phyloP scores from a whole-genome alignment of 1,284 basidiomycete species.

The Cutaneotrichosporon dermatis region DNA sequence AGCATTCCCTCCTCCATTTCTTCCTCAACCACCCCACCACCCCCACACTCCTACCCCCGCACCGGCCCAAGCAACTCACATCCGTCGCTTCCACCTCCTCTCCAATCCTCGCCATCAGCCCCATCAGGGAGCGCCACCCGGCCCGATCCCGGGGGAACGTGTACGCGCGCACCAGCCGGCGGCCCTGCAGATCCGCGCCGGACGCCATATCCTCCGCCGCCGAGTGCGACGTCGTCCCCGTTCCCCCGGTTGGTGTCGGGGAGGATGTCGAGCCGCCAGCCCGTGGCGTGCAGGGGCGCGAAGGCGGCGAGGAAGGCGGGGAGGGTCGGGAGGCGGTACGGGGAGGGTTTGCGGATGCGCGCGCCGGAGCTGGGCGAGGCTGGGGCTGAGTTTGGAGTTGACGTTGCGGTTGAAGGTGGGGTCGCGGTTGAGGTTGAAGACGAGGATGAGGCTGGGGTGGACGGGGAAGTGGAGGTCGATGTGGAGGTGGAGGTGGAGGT shows the following conservation, averaged over 20 bases:
- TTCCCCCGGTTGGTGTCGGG: neutral
- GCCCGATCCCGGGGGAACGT: constrained; percentile 26
- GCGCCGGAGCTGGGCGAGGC: neutral
- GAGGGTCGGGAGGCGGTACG: constrained; percentile 35
- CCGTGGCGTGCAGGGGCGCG: constrained; percentile 33
- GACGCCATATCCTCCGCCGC: constrained; percentile 4
- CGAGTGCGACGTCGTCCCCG: neutral
- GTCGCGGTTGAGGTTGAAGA: neutral
- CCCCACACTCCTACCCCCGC: neutral
- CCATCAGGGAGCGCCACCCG: constrained; percentile 29
- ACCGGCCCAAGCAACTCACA: constrained; percentile 18
- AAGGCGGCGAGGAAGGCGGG: constrained; percentile 29
- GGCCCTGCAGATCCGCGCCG: constrained; percentile 31
- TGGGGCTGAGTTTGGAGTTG: too few species aligned
- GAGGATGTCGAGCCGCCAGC: constrained; percentile 33
- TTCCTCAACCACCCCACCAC: neutral
- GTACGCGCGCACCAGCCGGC: constrained; percentile 28
- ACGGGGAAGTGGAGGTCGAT: too few species aligned
- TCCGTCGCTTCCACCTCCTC: constrained; percentile 27
- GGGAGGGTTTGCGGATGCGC: constrained; percentile 22
- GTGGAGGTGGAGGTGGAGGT: neutral
- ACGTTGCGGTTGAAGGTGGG: neutral
- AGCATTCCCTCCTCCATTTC: too few species aligned
- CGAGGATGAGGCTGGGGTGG: neutral
- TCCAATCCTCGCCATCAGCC: constrained; percentile 14